Evolutionary conservation across 495 filamentous ascomycete genomes (phyloP).

Genomic region (Hypomontagnella submonticulosa): DNA sequence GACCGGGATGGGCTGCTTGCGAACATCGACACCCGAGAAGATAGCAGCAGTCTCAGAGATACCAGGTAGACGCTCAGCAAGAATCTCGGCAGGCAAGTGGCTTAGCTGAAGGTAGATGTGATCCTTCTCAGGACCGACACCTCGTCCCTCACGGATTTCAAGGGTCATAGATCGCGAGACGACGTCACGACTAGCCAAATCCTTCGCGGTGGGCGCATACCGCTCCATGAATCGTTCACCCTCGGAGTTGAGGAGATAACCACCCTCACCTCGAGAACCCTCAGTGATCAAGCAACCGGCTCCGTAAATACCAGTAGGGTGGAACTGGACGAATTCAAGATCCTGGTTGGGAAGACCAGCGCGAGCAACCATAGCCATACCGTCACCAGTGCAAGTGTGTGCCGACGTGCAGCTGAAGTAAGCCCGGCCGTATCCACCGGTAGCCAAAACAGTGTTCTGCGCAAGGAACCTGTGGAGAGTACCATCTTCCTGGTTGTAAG

Average conservation of each 20-base stretch:
- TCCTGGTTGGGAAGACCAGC: conserved; percentile 98
- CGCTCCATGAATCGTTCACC: conserved; percentile 99
- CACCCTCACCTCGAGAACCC: conserved; percentile 97
- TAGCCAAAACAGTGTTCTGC: conserved; percentile 94
- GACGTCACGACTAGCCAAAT: conserved; percentile 92
- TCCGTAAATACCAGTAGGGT: conserved; percentile 98
- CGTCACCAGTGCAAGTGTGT: conserved; percentile 97
- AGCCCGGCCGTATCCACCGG: conserved; percentile 94
- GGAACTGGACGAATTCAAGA: conserved; percentile 99
- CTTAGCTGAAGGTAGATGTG: conserved; percentile 97
- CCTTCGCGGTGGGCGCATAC: conserved; percentile 97
- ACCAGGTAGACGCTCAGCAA: conserved; percentile 96
- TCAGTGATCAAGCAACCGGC: conserved; percentile 98
- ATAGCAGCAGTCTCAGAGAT: conserved; percentile 98
- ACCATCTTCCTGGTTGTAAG: conserved; percentile 98
- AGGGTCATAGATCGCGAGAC: conserved; percentile 97
- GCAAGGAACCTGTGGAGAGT: conserved; percentile 96
- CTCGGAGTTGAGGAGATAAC: conserved; percentile 94
- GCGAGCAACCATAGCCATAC: conserved; percentile 98
- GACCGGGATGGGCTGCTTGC: conserved; percentile 96
- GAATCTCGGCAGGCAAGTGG: conserved; percentile 88
- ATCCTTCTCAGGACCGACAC: conserved; percentile 95
- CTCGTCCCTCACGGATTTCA: conserved; percentile 96
- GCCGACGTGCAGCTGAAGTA: conserved; percentile 98
- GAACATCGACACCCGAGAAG: conserved; percentile 95